phyloP scores from a whole-genome alignment of 257 asterid species.

The Phtheirospermum japonicum region DNA sequence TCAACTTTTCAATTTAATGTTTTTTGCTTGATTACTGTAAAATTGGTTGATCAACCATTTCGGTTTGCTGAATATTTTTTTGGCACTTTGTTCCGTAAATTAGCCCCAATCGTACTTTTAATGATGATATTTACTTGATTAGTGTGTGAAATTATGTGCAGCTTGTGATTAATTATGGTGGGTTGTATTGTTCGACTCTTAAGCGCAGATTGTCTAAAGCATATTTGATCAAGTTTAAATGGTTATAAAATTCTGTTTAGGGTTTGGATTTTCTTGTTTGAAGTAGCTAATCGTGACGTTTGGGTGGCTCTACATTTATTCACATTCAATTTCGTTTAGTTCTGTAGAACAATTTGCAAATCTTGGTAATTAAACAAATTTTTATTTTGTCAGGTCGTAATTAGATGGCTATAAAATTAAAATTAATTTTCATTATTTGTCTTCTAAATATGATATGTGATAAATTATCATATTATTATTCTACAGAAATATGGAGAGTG shows the following conservation, averaged over 20 bases:
- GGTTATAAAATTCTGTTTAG: constrained; percentile 16
- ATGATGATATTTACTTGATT: neutral
- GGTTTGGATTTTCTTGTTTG: constrained; percentile 5
- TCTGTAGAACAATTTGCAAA: neutral
- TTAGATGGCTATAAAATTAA: neutral
- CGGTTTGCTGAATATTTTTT: constrained; percentile 20
- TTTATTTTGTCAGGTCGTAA: neutral
- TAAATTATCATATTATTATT: neutral
- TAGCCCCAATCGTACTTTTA: neutral
- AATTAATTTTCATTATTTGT: neutral
- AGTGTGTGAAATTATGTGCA: neutral
- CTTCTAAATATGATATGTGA: neutral
- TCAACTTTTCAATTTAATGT: neutral
- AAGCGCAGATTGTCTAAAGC: constrained; percentile 2
- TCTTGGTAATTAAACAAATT: neutral
- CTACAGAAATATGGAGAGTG: constrained; percentile 58
- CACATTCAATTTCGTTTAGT: neutral
- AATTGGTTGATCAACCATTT: constrained; percentile 17
- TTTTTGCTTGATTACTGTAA: neutral
- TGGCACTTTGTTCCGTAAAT: neutral
- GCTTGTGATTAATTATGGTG: constrained; percentile 22
- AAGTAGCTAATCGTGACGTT: constrained; percentile 16
- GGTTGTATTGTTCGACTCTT: neutral
- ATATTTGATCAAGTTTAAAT: constrained; percentile 7
- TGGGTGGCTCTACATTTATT: constrained; percentile 1